Percentiles rank a stretch among this genome's conserved stretches.
Conservation (phyloP, 345 rosid species). For the Raphanus sativus region DNA sequence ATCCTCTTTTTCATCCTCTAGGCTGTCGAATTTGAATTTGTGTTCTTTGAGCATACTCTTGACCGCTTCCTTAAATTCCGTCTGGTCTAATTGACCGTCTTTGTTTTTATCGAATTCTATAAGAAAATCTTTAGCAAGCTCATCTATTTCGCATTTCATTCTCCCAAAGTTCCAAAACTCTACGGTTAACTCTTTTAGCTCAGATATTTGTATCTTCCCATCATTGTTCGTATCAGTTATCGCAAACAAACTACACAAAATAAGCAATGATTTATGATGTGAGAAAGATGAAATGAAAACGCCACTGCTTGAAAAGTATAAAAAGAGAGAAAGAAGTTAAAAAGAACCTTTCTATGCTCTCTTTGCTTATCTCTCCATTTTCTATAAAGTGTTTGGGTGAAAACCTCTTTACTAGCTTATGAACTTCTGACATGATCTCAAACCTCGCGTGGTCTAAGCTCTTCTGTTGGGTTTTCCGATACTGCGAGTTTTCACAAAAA, state of each 20-base stretch:
- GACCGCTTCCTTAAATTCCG: constrained; percentile 33
- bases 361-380: constrained; percentile 38
- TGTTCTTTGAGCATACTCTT: constrained; percentile 27
- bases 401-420: constrained; percentile 35
- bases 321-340: background rate
- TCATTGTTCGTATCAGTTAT: constrained; percentile 31
- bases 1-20: constrained; percentile 10
- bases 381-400: constrained; percentile 32
- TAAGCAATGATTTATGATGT: background rate
- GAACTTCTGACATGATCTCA: constrained; percentile 42
- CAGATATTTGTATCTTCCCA: constrained; percentile 38
- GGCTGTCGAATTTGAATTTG: constrained; percentile 29
- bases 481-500: constrained; percentile 20
- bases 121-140: constrained; percentile 35
- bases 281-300: background rate
- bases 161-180: constrained; percentile 38
- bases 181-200: constrained; percentile 34
- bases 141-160: constrained; percentile 37
- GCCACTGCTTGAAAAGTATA: background rate
- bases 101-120: constrained; percentile 27
- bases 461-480: constrained; percentile 27
- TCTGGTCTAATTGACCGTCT: constrained; percentile 32
- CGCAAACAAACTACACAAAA: constrained; percentile 29
- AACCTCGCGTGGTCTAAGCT: constrained; percentile 39
- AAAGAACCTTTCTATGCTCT: constrained; percentile 38